Base-by-base conservation (phyloP, 2,329 filamentous ascomycete species). In the Colletotrichum sp. region DNA sequence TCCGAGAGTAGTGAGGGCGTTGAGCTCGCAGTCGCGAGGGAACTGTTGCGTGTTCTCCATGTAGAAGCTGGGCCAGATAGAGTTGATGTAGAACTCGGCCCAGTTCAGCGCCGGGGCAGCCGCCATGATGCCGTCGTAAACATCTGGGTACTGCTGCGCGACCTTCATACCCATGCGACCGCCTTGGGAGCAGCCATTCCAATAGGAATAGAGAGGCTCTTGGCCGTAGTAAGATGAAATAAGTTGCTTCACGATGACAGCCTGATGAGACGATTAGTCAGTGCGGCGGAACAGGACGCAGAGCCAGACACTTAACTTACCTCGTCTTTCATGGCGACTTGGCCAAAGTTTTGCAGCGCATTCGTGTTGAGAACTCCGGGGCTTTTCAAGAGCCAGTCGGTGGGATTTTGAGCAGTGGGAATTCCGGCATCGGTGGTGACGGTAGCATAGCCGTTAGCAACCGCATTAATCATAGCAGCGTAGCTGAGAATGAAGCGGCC, bases 101-200 rank as follows among this genome's bases (percentile, higher is more conserved):
- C 71, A 76, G 68, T 84, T 80, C 4, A 72, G 16, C 2, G 69
- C 73, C 0, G 73, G 73, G 1, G 73, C 73, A 1, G 36, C 30
- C 5, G 64, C 39, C 18, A 52, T 52, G 15, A 89, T 84, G 21
- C 88, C 88, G 72, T 89, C 87, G 63, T 89, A 89, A 59, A 89
- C 87, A 6, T 88, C 83, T 0, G 88, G 88, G 75, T 85, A 89
- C 32, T 83, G 79, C 76, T 90, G 85, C 5, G 87, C 84, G 28
- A 86, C 84, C 69, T 87, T 87, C 10, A 89, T 79, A 13, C 88
- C 89, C 81, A 90, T 88, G 4, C 88, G 82, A 4, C 89, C 89
- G 21, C 89, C 89, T 1, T 88, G 89, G 2, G 87, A 89, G 78
- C 89, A 90, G 30, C 88, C 89, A n/a, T 84, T 81, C 78, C 86